Evolutionary conservation across 2,329 filamentous ascomycete species (phyloP).

Genomic region (Paracorniculantispora psalliotae): DNA sequence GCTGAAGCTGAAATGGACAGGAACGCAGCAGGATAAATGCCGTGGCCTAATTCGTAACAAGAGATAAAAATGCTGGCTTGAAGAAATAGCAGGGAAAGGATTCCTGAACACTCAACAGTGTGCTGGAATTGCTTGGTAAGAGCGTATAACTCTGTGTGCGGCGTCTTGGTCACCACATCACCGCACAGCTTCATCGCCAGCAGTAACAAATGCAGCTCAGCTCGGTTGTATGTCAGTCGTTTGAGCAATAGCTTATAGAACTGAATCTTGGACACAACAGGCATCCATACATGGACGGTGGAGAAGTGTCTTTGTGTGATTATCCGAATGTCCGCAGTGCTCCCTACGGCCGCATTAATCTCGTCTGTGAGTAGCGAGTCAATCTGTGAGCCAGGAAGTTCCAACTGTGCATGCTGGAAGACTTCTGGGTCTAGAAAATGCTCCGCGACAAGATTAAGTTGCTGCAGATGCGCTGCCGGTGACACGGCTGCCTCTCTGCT

Average conservation of each 20-base stretch:
- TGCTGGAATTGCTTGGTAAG: slow-evolving; percentile 14
- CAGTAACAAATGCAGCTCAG: slow-evolving; percentile 12
- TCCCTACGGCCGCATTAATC: slow-evolving; percentile 6
- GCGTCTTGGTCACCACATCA: neutral
- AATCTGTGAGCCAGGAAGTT: neutral
- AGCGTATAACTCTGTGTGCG: slow-evolving; percentile 11
- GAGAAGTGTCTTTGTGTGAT: slow-evolving; percentile 12
- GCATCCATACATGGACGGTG: slow-evolving; percentile 17
- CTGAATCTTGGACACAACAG: slow-evolving; percentile 13
- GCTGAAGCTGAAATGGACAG: slow-evolving; percentile 15
- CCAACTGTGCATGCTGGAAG: slow-evolving; percentile 3
- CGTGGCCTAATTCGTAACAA: slow-evolving; percentile 15
- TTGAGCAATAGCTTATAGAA: slow-evolving; percentile 11
- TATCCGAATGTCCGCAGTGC: slow-evolving; percentile 13
- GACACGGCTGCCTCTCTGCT: neutral
- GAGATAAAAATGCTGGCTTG: slow-evolving; percentile 14
- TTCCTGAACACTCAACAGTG: slow-evolving; percentile 9
- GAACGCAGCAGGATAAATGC: slow-evolving; percentile 13
- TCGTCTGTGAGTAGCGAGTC: slow-evolving; percentile 2
- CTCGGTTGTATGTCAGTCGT: slow-evolving; percentile 2
- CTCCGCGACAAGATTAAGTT: neutral
- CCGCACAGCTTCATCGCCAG: slow-evolving; percentile 14
- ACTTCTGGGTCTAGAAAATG: slow-evolving; percentile 2
- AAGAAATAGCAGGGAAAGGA: slow-evolving; percentile 13
- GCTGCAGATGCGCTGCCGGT: neutral